Percentiles rank a stretch among this genome's conserved stretches.
These are phyloP conservation scores for Trichoderma simmonsii DNA, from an alignment of 2,329 filamentous ascomycete species.

Conservation along the genomic window DNA sequence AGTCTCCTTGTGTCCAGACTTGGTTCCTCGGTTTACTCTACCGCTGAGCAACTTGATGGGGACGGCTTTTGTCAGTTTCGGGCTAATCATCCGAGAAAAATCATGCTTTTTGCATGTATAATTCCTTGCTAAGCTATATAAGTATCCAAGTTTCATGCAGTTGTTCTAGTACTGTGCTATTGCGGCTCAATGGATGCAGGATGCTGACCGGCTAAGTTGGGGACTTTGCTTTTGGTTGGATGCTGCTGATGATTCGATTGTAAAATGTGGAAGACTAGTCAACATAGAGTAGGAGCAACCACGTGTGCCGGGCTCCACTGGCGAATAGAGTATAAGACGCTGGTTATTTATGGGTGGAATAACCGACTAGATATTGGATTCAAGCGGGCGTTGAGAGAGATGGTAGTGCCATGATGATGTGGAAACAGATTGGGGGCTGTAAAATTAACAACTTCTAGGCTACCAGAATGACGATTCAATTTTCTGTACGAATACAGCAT, in stretches of 20 bases:
- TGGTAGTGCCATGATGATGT: neutral
- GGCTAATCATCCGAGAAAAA: neutral
- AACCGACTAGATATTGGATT: neutral
- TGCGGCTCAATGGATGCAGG: neutral
- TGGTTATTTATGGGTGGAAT: neutral
- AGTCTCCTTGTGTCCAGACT: neutral
- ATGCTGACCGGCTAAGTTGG: neutral
- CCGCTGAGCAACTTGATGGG: neutral
- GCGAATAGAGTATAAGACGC: neutral
- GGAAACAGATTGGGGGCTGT: neutral
- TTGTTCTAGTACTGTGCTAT: neutral
- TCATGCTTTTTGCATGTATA: neutral
- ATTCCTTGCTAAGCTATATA: neutral
- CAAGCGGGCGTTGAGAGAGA: neutral
- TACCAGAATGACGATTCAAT: neutral
- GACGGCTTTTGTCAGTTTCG: neutral
- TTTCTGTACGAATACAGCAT: neutral
- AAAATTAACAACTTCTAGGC: neutral
- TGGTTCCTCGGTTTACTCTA: neutral
- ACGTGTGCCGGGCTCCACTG: neutral
- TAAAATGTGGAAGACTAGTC: neutral
- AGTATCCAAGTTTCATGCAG: neutral
- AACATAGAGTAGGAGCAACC: neutral
- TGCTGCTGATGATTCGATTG: neutral
- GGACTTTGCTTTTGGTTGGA: neutral